Conservation (phyloP, 768 basidiomycete genomes). For the Tricholoma sp. region DNA sequence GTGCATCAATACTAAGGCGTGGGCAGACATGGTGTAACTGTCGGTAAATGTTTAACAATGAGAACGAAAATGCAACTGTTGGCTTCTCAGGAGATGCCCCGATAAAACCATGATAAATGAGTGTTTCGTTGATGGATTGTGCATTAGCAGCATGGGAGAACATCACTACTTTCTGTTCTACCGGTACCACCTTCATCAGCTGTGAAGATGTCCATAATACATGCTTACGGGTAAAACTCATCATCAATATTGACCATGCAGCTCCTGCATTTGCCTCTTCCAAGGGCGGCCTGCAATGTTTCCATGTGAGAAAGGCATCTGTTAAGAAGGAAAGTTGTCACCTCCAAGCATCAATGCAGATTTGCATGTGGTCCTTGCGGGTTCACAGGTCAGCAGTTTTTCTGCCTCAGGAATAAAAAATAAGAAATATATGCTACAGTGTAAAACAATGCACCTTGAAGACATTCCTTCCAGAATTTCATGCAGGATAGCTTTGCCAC, state of each 20-base stretch:
- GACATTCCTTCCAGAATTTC: neutral
- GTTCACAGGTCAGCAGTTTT: neutral
- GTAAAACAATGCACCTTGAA: no score
- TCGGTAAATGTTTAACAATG: no score
- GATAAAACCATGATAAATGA: neutral
- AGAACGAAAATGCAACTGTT: neutral
- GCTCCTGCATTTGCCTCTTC: neutral
- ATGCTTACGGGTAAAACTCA: neutral
- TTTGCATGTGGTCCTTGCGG: neutral
- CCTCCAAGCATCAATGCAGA: neutral
- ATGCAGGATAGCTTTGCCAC: neutral
- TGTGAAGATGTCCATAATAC: neutral
- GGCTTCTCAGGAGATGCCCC: neutral
- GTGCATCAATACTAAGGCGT: no score
- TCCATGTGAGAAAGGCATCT: neutral
- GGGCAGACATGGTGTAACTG: no score
- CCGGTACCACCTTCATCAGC: no score
- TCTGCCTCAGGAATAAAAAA: neutral
- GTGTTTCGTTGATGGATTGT: neutral
- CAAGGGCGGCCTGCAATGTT: neutral
- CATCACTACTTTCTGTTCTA: no score
- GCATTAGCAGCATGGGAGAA: neutral
- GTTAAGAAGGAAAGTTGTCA: neutral
- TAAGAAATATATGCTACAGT: no score
- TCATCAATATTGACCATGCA: neutral